Percentiles rank a stretch among this genome's conserved stretches.
Evolutionary conservation across 1,139 yeast genomes (phyloP).

Genomic region (Kodamaea fungicola): DNA sequence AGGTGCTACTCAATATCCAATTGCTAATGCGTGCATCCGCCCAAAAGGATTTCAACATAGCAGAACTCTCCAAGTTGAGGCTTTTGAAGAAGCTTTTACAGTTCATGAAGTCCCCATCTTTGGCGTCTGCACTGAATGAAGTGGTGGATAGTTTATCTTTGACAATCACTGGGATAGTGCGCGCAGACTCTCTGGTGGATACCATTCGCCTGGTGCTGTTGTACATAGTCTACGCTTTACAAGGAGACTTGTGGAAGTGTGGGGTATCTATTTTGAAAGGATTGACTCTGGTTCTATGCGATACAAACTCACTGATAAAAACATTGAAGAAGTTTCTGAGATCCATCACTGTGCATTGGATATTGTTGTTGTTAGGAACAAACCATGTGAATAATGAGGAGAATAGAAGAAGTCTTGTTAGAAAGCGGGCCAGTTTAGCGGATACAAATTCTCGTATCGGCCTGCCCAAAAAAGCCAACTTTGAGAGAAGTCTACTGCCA

Average conservation of each 20-base stretch:
- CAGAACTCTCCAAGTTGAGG: slow-evolving; percentile 51
- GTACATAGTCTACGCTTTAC: slow-evolving; percentile 36
- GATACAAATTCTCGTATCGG: slow-evolving; percentile 47
- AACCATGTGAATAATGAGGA: slow-evolving; percentile 17
- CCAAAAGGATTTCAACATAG: slow-evolving; percentile 45
- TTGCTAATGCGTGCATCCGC: slow-evolving; percentile 51
- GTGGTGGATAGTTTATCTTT: slow-evolving; percentile 5
- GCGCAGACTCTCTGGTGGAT: slow-evolving; percentile 37
- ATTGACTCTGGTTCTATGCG: slow-evolving; percentile 32
- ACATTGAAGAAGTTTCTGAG: slow-evolving; percentile 48
- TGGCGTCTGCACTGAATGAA: slow-evolving; percentile 7
- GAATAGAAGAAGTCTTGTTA: background rate
- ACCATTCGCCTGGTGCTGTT: slow-evolving; percentile 32
- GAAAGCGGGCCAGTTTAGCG: slow-evolving; percentile 15
- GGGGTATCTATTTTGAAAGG: slow-evolving; percentile 29
- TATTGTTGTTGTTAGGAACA: slow-evolving; percentile 50
- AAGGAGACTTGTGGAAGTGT: slow-evolving; percentile 19
- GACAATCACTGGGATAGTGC: slow-evolving; percentile 22
- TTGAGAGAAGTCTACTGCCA: slow-evolving; percentile 19
- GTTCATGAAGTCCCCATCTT: slow-evolving; percentile 37
- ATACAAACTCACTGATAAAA: slow-evolving; percentile 30
- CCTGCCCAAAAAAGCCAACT: slow-evolving; percentile 35
- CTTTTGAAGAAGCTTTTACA: slow-evolving; percentile 52
- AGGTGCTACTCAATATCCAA: slow-evolving; percentile 53
- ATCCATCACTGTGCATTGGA: slow-evolving; percentile 64